These are phyloP conservation scores for Phytopythium litorale DNA, from an alignment of 352 stramenopile species.

Conservation along the genomic window DNA sequence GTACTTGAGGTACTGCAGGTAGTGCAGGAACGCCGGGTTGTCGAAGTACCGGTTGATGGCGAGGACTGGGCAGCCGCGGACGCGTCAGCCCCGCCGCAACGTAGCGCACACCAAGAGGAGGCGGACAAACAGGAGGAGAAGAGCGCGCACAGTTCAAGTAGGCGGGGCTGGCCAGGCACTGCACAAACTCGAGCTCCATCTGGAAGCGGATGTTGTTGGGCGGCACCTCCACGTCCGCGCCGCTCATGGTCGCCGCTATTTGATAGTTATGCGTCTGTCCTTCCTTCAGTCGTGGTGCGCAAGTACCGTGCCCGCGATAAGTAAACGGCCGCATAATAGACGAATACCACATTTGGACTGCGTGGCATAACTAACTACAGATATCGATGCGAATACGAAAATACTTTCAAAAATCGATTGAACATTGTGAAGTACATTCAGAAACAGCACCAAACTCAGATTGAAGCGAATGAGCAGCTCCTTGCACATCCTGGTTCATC, in stretches of 20 bases:
- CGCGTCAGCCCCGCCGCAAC: background rate
- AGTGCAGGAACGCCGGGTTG: slow-evolving; percentile 87
- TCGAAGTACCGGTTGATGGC: slow-evolving; percentile 92
- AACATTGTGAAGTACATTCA: no score
- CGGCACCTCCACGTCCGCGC: slow-evolving; percentile 49
- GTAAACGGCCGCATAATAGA: background rate
- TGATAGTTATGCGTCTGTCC: background rate
- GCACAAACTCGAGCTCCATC: slow-evolving; percentile 92
- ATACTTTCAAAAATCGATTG: no score
- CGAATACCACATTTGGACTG: background rate
- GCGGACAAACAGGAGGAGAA: background rate
- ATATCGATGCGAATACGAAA: background rate
- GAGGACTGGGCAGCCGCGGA: slow-evolving; percentile 41
- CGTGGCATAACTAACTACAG: background rate
- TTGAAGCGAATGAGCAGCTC: no score
- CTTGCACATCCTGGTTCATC: no score
- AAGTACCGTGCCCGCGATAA: background rate
- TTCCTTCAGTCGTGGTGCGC: no score
- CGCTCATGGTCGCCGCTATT: slow-evolving; percentile 10
- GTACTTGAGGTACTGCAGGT: slow-evolving; percentile 91
- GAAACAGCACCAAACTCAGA: no score
- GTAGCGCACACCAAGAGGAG: no score
- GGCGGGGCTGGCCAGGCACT: slow-evolving; percentile 84
- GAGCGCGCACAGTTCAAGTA: slow-evolving; percentile 83
- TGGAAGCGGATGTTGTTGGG: slow-evolving; percentile 91